Conservation (phyloP, 208 protist genomes). For the Trichomonas tenax region DNA sequence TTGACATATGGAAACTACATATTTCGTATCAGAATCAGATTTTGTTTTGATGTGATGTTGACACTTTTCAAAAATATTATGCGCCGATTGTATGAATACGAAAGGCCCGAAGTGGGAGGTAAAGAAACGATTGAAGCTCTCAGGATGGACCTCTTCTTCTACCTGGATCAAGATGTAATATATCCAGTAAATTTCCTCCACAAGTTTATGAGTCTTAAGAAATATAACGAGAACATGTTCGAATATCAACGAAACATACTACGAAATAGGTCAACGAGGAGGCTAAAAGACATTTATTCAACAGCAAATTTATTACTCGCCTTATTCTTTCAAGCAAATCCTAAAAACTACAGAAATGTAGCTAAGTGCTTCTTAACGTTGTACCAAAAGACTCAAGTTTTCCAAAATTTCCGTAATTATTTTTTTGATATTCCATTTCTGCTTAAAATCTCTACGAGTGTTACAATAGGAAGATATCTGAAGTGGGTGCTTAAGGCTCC, state of each 20-base stretch:
- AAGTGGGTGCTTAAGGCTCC: neutral
- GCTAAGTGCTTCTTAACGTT: neutral
- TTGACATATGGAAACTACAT: too few species aligned
- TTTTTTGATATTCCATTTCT: neutral
- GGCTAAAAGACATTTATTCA: neutral
- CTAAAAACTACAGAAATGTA: neutral
- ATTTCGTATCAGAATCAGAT: too few species aligned
- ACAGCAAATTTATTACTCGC: neutral
- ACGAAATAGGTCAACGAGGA: neutral
- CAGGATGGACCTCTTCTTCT: neutral
- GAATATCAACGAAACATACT: neutral
- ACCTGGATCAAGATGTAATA: neutral
- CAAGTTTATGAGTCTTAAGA: neutral
- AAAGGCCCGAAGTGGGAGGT: neutral
- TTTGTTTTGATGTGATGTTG: too few species aligned
- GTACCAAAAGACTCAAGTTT: neutral
- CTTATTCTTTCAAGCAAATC: neutral
- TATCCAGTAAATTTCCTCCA: neutral
- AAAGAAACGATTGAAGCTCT: neutral
- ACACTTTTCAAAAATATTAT: too few species aligned
- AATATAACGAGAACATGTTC: neutral
- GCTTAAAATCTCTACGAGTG: neutral
- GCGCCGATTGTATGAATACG: too few species aligned
- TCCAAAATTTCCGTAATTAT: neutral
- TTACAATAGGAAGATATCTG: neutral